phyloP scores from a whole-genome alignment of 257 asterid species.

The Salvia rosmarinus region DNA sequence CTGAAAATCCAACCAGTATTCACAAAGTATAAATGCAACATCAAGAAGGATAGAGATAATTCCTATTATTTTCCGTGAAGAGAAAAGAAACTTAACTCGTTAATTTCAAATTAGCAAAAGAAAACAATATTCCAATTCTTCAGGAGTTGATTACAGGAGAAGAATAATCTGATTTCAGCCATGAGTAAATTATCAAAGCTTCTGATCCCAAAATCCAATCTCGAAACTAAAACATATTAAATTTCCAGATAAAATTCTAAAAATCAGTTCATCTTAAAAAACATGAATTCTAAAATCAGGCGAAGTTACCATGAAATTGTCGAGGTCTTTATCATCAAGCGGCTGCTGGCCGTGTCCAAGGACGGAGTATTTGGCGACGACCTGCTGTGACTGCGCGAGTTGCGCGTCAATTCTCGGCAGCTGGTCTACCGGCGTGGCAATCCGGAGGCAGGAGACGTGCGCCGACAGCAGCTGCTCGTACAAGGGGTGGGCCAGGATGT shows the following conservation, averaged over 20 bases:
- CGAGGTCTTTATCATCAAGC: slow-evolving; percentile 84
- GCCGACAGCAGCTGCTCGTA: slow-evolving; percentile 90
- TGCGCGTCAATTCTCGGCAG: slow-evolving; percentile 95
- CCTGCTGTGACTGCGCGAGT: slow-evolving; percentile 88
- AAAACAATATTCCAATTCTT: slow-evolving; percentile 12
- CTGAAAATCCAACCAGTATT: slow-evolving; percentile 19
- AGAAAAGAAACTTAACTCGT: slow-evolving; percentile 14
- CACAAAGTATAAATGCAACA: slow-evolving; percentile 19
- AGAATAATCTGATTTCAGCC: not conserved
- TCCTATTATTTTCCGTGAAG: not conserved
- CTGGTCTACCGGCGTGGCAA: slow-evolving; percentile 98
- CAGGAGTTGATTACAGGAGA: not conserved
- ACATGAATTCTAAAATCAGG: too few relatives aligned
- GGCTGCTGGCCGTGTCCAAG: slow-evolving; percentile 64
- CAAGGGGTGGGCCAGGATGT: slow-evolving; percentile 74
- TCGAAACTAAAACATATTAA: not conserved
- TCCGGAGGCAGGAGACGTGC: slow-evolving; percentile 89
- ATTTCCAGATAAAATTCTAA: not conserved
- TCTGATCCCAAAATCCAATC: slow-evolving; percentile 23
- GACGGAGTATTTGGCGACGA: slow-evolving; percentile 81
- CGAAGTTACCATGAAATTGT: slow-evolving; percentile 80
- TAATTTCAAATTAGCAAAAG: not conserved
- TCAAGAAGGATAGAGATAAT: not conserved
- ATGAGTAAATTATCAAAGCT: not conserved
- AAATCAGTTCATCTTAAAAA: not conserved